A percentile compares a stretch with the other conserved stretches of the same genome.
These are phyloP conservation scores for Triglochin maritima DNA, from an alignment of 106 monocot species.

Conservation along the genomic window DNA sequence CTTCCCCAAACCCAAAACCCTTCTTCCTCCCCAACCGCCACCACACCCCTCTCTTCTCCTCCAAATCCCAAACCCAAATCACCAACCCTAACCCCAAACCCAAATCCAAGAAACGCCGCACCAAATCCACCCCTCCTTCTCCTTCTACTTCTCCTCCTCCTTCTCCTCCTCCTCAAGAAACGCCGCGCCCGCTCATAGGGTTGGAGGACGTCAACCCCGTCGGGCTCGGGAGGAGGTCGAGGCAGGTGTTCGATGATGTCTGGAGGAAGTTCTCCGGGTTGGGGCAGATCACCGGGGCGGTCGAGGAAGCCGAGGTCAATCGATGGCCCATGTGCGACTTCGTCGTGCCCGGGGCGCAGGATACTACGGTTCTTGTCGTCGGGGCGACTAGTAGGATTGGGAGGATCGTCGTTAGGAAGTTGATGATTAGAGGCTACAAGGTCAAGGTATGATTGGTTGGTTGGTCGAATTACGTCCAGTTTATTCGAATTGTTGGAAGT, in stretches of 20 bases:
- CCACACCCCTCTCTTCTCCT: too few relatives aligned
- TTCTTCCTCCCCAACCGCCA: too few relatives aligned
- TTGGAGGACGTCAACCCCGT: conserved; percentile 91
- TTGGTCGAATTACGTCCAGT: background rate
- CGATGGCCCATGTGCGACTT: conserved; percentile 94
- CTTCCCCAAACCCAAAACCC: too few relatives aligned
- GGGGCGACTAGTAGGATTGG: conserved; percentile 94
- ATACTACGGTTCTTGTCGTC: conserved; percentile 84
- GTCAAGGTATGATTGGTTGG: conserved; percentile 55
- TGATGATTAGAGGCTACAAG: conserved; percentile 88
- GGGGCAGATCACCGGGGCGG: conserved; percentile 74
- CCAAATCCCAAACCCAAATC: too few relatives aligned
- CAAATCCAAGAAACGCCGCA: too few relatives aligned
- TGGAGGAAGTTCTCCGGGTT: conserved; percentile 95
- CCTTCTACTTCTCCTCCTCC: too few relatives aligned
- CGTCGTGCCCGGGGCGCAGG: conserved; percentile 77
- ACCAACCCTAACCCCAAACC: too few relatives aligned
- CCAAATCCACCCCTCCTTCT: too few relatives aligned
- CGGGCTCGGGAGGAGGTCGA: conserved; percentile 68
- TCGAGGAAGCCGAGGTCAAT: conserved; percentile 25
- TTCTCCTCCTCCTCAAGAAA: too few relatives aligned
- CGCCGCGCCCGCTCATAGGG: background rate
- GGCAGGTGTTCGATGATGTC: conserved; percentile 94
- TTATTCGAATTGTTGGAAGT: too few relatives aligned
- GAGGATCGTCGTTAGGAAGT: conserved; percentile 79